These are phyloP conservation scores for Colletotrichum sojae DNA, from an alignment of 2,329 filamentous ascomycete genomes.

Conservation along the genomic window DNA sequence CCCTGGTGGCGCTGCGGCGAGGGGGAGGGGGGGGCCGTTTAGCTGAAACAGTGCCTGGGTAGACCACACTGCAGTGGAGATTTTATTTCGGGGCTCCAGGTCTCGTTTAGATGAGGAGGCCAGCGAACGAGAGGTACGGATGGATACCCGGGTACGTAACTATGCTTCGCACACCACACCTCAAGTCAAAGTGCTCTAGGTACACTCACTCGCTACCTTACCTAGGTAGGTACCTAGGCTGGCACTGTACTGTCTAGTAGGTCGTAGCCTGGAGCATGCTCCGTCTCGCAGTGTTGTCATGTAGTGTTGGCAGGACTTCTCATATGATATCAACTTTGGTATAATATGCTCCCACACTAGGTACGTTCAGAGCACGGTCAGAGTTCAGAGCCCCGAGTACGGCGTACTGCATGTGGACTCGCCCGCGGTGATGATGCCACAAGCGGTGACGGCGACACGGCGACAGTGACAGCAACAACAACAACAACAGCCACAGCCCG, in stretches of 20 bases:
- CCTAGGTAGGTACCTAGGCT: no score
- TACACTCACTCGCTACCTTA: no score
- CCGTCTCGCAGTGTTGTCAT: conserved; percentile 1
- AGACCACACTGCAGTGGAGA: conserved; percentile 20
- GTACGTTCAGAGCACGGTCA: no score
- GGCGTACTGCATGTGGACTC: not conserved
- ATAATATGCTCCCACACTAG: no score
- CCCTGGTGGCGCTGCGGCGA: conserved; percentile 36
- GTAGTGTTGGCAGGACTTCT: not conserved
- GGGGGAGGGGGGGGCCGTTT: conserved; percentile 29
- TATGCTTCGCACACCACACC: no score
- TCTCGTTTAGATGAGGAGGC: conserved; percentile 29
- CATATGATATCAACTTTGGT: not conserved
- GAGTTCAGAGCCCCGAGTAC: no score
- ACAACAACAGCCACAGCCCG: conserved; percentile 28
- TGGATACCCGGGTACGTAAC: not conserved
- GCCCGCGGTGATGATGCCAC: conserved; percentile 2
- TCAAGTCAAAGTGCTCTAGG: no score
- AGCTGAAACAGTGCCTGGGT: conserved; percentile 39
- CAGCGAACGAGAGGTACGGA: not conserved
- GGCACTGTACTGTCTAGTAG: no score
- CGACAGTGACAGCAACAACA: no score
- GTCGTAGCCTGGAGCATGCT: no score
- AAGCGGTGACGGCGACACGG: not conserved
- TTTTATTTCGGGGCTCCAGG: conserved; percentile 23